Evolutionary conservation across 495 filamentous ascomycete genomes (phyloP), one percentile per base, ranked within the genome.

Genomic region (Aspergillus campestris): DNA sequence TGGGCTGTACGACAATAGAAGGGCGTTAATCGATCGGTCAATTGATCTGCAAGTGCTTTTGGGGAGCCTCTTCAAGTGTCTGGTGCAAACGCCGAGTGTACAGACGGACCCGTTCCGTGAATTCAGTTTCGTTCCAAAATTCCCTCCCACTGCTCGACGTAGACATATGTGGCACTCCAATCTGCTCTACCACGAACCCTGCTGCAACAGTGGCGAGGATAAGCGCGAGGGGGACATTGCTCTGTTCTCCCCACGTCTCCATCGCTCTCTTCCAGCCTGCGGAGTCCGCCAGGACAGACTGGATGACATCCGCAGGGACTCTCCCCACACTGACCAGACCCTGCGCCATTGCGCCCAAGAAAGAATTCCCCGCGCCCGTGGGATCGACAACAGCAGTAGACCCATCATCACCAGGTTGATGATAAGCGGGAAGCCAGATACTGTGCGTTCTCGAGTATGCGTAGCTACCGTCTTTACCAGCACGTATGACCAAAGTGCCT

Each of bases 321-420:
- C 66, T 58, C 0, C 77, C 81, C 18, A 53, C 53, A 46, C 82
- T 71, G 10, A 83, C 79, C 48, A 95, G 63, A 1, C 83, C 88
- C 15, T 91, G 79, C 0, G 81, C 75, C n/a, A 95, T 57, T 5
- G 78, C 92, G 7, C 92, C 92, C 0, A 97, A 72, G 56, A 95
- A 98, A 0, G 84, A 82, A 61, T 98, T 98, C 0, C 92, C 92
- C 14, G 90, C 92, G n/a, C 92, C 92, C 0, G 92, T 98, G 0
- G 91, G 90, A 62, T 98, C 92, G 11, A 94, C 67, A 7, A 97
- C 87, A 41, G 72, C 74, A 7, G 60, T 53, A 45, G 64, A 38
- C 39, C 39, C 60, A 5, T 58, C 55, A 5, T 55, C 42, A 13
- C 42, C 51, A 38, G 67, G 62, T 44, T 69, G 62, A 51, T 82